These are phyloP conservation scores for Ampelocalamus luodianensis DNA, from an alignment of 176 grass and related monocot species.

Conservation along the genomic window DNA sequence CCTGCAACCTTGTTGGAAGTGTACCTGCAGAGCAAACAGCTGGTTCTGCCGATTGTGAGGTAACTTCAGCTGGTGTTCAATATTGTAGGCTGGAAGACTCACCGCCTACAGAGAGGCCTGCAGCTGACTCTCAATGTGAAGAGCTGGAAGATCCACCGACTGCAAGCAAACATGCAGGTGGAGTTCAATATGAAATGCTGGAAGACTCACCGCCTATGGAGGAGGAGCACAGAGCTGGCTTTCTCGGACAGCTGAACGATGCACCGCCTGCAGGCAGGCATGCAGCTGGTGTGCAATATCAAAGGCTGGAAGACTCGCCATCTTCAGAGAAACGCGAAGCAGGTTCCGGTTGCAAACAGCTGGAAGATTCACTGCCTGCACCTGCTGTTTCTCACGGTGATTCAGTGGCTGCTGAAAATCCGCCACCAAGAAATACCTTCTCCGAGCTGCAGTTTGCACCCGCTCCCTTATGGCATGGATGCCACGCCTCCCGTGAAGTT, in stretches of 20 bases:
- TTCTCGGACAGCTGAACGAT: neutral
- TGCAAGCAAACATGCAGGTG: no score
- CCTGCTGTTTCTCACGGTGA: neutral
- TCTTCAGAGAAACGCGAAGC: neutral
- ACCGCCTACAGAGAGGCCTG: neutral
- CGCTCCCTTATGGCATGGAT: constrained; percentile 23
- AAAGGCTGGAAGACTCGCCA: neutral
- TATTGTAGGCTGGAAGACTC: neutral
- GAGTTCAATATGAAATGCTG: no score
- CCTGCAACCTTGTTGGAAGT: constrained; percentile 19
- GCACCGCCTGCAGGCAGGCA: neutral
- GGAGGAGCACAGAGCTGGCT: neutral
- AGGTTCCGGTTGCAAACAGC: neutral
- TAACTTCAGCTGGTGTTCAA: constrained; percentile 26
- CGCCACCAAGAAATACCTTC: constrained; percentile 32
- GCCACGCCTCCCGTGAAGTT: constrained; percentile 24
- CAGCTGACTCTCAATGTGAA: neutral
- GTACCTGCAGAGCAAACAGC: neutral
- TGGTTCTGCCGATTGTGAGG: constrained; percentile 29
- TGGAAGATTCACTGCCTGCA: constrained; percentile 16
- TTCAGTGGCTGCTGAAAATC: neutral
- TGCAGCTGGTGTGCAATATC: constrained; percentile 4
- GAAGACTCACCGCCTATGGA: constrained; percentile 1
- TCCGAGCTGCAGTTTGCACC: constrained; percentile 1
- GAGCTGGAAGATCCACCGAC: neutral